Percentiles rank a stretch among this genome's conserved stretches.
Evolutionary conservation across 164 flowering plant genomes (phyloP).

Genomic region (Nymphaea thermarum): DNA sequence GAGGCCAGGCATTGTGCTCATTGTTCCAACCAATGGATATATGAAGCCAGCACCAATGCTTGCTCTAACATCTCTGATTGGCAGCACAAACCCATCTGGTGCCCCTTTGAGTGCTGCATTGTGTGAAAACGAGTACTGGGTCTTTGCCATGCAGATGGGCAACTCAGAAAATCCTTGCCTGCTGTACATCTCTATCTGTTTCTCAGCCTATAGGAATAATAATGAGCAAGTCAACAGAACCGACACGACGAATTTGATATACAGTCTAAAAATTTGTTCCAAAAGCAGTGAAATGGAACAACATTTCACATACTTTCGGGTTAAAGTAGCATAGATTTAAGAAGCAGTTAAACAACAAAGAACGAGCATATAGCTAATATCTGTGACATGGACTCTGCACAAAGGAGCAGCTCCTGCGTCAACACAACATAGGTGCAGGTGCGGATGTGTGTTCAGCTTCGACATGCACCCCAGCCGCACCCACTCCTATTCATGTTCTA

Average conservation of each 20-base stretch:
- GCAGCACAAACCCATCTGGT: conserved; percentile 70
- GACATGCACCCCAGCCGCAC: no score
- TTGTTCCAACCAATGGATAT: conserved; percentile 89
- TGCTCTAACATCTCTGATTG: conserved; percentile 85
- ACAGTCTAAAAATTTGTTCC: no score
- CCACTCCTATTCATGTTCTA: no score
- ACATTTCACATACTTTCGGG: no score
- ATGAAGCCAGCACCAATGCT: conserved; percentile 99
- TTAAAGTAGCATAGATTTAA: no score
- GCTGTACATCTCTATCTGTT: conserved; percentile 90
- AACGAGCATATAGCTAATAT: no score
- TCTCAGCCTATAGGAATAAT: conserved; percentile 57
- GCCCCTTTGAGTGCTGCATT: conserved; percentile 75
- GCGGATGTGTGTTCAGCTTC: no score
- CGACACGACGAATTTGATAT: no score
- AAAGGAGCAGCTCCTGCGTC: no score
- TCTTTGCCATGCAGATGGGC: conserved; percentile 98
- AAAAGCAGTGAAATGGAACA: neutral
- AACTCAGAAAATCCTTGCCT: conserved; percentile 77
- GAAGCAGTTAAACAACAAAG: no score
- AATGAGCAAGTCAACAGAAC: neutral
- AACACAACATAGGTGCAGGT: no score
- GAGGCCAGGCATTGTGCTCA: conserved; percentile 99
- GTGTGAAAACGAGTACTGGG: conserved; percentile 92
- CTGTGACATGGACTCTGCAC: no score